These are phyloP conservation scores for Candida sp. DNA, from an alignment of 1,139 yeast species.

Conservation along the genomic window DNA sequence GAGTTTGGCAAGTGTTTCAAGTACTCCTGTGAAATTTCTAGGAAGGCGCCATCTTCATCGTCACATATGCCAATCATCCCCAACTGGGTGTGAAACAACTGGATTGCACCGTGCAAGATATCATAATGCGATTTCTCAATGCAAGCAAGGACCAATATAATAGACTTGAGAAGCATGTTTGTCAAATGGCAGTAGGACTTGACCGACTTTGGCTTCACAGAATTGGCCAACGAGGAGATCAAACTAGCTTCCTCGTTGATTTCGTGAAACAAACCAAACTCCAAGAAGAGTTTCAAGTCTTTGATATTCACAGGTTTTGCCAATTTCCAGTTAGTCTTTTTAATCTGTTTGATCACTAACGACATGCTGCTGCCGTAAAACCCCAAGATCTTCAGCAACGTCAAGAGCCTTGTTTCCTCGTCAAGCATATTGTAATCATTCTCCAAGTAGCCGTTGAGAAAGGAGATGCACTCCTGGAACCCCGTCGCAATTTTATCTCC, in stretches of 20 bases:
- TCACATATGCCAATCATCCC: slow-evolving; percentile 77
- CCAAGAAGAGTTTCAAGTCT: slow-evolving; percentile 26
- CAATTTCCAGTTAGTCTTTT: slow-evolving; percentile 26
- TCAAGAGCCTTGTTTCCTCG: slow-evolving; percentile 17
- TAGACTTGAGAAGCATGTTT: slow-evolving; percentile 40
- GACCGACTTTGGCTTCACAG: slow-evolving; percentile 31
- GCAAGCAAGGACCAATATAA: slow-evolving; percentile 11
- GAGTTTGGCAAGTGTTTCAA: slow-evolving; percentile 40
- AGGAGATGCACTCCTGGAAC: slow-evolving; percentile 48
- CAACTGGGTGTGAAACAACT: slow-evolving; percentile 65
- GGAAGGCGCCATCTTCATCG: slow-evolving; percentile 61
- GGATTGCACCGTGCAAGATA: slow-evolving; percentile 8
- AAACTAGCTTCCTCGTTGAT: slow-evolving; percentile 54
- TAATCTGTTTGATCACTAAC: slow-evolving; percentile 24
- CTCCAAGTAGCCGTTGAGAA: slow-evolving; percentile 26
- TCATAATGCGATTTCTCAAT: slow-evolving; percentile 2
- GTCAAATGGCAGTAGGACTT: slow-evolving; percentile 48
- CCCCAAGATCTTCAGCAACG: slow-evolving; percentile 33
- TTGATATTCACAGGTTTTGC: slow-evolving; percentile 7
- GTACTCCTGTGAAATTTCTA: slow-evolving; percentile 62
- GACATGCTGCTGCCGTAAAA: slow-evolving; percentile 34
- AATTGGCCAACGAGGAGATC: slow-evolving; percentile 36
- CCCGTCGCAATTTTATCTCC: slow-evolving; percentile 53
- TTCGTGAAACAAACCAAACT: slow-evolving; percentile 45
- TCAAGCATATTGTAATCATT: slow-evolving; percentile 14